Evolutionary conservation across 495 filamentous ascomycete species (phyloP), one percentile per base, ranked within the genome.

Genomic region (Aspergillus conjunctus): DNA sequence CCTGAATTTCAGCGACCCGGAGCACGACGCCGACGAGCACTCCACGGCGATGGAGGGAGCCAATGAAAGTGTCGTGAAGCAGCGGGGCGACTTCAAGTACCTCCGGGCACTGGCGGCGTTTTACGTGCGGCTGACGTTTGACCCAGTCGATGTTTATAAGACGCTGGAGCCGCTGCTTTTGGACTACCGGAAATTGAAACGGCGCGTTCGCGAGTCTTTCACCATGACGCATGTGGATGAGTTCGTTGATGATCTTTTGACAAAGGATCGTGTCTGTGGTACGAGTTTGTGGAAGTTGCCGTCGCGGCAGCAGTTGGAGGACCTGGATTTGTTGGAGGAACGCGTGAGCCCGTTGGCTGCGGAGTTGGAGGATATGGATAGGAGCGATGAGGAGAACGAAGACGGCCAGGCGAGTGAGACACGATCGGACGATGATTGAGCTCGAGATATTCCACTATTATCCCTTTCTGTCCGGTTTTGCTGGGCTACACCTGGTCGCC

Each of bases 221-320:
- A 80, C 75, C 20, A 71, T 98, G 48, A 92, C 91, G 43, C 89
- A 83, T 69, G 84, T 99, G 80, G 94, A 99, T 76, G 87, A 91
- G 69, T 98, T 99, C 68, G 83, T 98, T 52, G 94, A 98, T 75
- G 91, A 95, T 61, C 75, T 99, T 56, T 77, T 99, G 56, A 91
- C 86, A 0, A 95, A 96, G 76, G 90, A 95, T 56, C 83, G 94
- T 61, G 87, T 96, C 1, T 98, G 93, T 64, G 92, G 87, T 48
- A 97, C 96, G 10, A 95, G 88, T 68, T 68, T 99, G 58, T 95
- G 91, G 87, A 95, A 96, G 79, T 80, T 99, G 76, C 89, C 92
- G 10, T 86, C 84, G 56, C 80, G 94, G 66, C 83, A 87, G 59
- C 81, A 91, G 56, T 69, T 99, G 71, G 95, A 99, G 80, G 94